Percentiles rank a stretch among this genome's conserved stretches.
Evolutionary conservation across 768 basidiomycete species (phyloP).

Genomic region (Rhizopogon vulgaris): DNA sequence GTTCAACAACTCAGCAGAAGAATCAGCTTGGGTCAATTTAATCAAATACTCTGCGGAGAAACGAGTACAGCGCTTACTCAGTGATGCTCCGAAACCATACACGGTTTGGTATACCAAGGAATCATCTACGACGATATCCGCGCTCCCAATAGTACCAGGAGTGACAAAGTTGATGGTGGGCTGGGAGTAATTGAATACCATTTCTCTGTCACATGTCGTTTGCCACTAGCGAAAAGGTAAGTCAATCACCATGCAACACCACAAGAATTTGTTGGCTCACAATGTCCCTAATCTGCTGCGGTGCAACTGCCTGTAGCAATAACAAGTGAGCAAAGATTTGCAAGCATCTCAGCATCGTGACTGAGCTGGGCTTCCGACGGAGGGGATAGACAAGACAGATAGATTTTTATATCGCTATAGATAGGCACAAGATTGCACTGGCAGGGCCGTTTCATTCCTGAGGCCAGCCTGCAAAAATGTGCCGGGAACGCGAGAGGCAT

Average conservation of each 20-base stretch:
- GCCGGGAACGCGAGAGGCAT: too few relatives aligned
- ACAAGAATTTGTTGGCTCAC: slow-evolving; percentile 22
- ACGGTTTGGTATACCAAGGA: slow-evolving; percentile 51
- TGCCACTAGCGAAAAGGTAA: slow-evolving; percentile 39
- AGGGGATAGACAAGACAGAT: too few relatives aligned
- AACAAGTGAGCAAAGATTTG: slow-evolving; percentile 10
- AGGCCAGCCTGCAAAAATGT: too few relatives aligned
- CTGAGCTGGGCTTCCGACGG: too few relatives aligned
- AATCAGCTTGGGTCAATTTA: slow-evolving; percentile 47
- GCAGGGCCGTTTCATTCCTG: too few relatives aligned
- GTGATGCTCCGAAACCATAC: slow-evolving; percentile 58
- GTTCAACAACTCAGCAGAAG: slow-evolving; percentile 54
- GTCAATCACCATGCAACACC: slow-evolving; percentile 1
- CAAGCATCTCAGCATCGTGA: too few relatives aligned
- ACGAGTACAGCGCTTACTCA: slow-evolving; percentile 39
- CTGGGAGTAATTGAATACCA: slow-evolving; percentile 23
- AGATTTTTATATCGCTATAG: too few relatives aligned
- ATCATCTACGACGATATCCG: slow-evolving; percentile 61
- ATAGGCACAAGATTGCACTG: too few relatives aligned
- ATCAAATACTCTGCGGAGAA: slow-evolving; percentile 3
- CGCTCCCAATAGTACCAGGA: slow-evolving; percentile 49
- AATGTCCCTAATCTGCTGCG: slow-evolving; percentile 50
- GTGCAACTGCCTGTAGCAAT: slow-evolving; percentile 20
- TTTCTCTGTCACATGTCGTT: slow-evolving; percentile 33
- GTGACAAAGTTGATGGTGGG: slow-evolving; percentile 22